Base-by-base conservation (phyloP, 2,329 filamentous ascomycete genomes). In the Elsinoe arachidis region DNA sequence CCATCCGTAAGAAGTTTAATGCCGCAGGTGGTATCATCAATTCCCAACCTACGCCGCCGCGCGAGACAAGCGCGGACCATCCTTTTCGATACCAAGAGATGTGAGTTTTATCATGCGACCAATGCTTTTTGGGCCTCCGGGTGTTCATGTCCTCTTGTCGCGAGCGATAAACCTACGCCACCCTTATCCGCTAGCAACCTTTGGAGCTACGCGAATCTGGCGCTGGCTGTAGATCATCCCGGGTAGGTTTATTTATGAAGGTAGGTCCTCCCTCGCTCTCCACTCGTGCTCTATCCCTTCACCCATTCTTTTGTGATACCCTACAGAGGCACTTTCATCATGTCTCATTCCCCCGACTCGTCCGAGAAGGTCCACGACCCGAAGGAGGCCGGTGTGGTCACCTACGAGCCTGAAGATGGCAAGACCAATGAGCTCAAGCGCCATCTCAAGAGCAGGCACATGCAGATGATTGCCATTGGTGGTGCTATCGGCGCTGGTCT, bases 401-500 rank as follows among this genome's bases (percentile, higher is more conserved):
- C 26, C 41, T 56, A 56, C 21, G 54, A 56, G 33, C 23, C 53
- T 21, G 53, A 55, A 17, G 52, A 61, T 37, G 62, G 54, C 30
- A 60, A 63, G 53, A 59, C 64, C 52, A 61, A 63, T 44, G 60
- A 61, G 44, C 62, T 68, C 34, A 64, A 68, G 54, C 61, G 64
- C 47, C 61, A 61, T 30, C 62, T 69, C 41, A 66, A 68, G 57
- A 63, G 65, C 58, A 63, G 67, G 58, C 68, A 70, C 59, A 67
- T 69, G 66, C 67, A 69, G 60, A 69, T 70, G 67, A 70, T 70
- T 61, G 68, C 68, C 43, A 68, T 70, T 39, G 60, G 55, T 55
- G 60, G 60, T 57, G 59, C 59, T 2, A 76, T 78, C 56, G 77
- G 77, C 38, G 79, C 76, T 15, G 77, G 77, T 63, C 68, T 80